These are phyloP conservation scores for Corymbia maculata DNA, from an alignment of 345 rosid genomes.

Conservation along the genomic window DNA sequence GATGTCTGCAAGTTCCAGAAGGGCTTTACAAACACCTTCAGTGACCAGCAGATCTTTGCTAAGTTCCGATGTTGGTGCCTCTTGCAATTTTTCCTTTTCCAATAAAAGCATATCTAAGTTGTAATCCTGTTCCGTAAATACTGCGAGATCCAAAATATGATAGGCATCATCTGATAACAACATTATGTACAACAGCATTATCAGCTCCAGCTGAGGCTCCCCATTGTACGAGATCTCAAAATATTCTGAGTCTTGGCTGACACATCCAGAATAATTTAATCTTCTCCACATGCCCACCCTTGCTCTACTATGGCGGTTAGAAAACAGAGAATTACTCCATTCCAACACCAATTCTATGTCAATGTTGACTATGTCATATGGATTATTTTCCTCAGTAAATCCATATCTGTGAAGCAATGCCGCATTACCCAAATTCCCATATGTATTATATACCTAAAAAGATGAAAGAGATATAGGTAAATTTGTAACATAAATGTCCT, in stretches of 20 bases:
- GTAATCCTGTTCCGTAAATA: slow-evolving; percentile 16
- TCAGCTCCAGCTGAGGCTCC: slow-evolving; percentile 67
- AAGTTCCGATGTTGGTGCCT: slow-evolving; percentile 20
- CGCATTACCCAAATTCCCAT: slow-evolving; percentile 76
- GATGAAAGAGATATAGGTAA: background rate
- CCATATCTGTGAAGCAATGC: slow-evolving; percentile 92
- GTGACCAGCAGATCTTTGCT: slow-evolving; percentile 39
- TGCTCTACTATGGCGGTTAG: slow-evolving; percentile 47
- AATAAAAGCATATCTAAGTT: slow-evolving; percentile 19
- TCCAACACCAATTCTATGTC: slow-evolving; percentile 66
- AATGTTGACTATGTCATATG: slow-evolving; percentile 69
- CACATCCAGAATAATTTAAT: slow-evolving; percentile 49
- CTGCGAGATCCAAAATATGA: slow-evolving; percentile 33
- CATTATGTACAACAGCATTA: slow-evolving; percentile 43
- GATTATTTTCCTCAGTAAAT: slow-evolving; percentile 69
- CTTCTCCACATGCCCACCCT: slow-evolving; percentile 68
- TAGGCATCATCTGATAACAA: slow-evolving; percentile 44
- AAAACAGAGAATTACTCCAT: slow-evolving; percentile 58
- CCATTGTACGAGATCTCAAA: slow-evolving; percentile 71
- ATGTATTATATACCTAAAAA: slow-evolving; percentile 72
- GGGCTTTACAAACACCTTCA: slow-evolving; percentile 50
- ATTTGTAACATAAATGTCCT: background rate
- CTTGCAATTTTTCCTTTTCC: slow-evolving; percentile 12
- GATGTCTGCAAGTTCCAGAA: slow-evolving; percentile 49
- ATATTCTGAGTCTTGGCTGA: slow-evolving; percentile 59